A percentile compares a stretch with the other conserved stretches of the same genome.
Evolutionary conservation across 495 filamentous ascomycete genomes (phyloP).

Genomic region (Filosporella fistucella): DNA sequence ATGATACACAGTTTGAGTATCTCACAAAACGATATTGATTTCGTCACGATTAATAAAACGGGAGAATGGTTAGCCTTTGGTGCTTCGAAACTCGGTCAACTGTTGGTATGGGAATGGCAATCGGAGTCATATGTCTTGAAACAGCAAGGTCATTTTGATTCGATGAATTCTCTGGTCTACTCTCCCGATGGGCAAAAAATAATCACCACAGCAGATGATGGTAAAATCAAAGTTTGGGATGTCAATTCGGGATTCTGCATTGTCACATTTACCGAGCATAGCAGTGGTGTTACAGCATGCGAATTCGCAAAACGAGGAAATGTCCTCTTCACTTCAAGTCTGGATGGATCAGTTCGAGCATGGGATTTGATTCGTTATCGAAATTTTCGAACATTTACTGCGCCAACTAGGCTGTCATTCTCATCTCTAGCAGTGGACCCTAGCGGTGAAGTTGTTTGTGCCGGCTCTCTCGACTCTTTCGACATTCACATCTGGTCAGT

Average conservation of each 20-base stretch:
- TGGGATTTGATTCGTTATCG: conserved; percentile 97
- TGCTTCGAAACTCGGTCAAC: conserved; percentile 89
- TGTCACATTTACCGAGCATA: conserved; percentile 96
- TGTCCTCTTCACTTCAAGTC: conserved; percentile 88
- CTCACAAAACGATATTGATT: conserved; percentile 93
- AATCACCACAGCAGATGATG: conserved; percentile 90
- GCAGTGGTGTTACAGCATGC: conserved; percentile 90
- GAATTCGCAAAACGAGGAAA: conserved; percentile 92
- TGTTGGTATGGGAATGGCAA: conserved; percentile 99
- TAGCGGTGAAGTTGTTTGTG: conserved; percentile 90
- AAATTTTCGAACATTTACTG: conserved; percentile 96
- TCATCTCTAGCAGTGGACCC: conserved; percentile 94
- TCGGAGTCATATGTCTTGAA: conserved; percentile 99
- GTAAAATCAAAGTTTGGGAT: conserved; percentile 98
- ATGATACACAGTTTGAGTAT: conserved; percentile 88
- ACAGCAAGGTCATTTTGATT: conserved; percentile 94
- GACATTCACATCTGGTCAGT: conserved; percentile 98
- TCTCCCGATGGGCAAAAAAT: conserved; percentile 91
- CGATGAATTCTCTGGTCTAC: conserved; percentile 91
- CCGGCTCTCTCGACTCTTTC: conserved; percentile 91
- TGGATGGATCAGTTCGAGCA: conserved; percentile 89
- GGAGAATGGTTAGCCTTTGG: conserved; percentile 98
- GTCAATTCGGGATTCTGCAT: conserved; percentile 94
- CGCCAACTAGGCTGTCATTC: conserved; percentile 85
- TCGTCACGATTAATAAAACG: conserved; percentile 84